Conservation (phyloP, 306 rosid genomes). For the Vigna trinervia region DNA sequence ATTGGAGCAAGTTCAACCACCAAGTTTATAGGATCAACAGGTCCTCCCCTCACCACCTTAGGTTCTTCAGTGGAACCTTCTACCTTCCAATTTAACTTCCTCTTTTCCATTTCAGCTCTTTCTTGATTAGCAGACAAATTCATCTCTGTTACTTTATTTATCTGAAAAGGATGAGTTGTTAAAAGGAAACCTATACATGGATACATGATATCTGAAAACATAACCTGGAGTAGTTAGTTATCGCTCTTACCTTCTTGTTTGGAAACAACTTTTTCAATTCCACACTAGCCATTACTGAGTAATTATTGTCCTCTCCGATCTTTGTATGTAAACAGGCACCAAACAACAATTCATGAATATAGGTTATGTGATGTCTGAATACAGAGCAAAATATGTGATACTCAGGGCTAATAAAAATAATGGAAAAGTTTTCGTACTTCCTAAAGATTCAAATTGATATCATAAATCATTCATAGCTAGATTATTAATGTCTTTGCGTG, state of each 20-base stretch:
- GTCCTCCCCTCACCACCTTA: conserved; percentile 74
- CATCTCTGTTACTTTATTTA: conserved; percentile 71
- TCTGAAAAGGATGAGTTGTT: conserved; percentile 54
- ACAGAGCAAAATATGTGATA: conserved; percentile 5
- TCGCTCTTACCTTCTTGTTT: conserved; percentile 64
- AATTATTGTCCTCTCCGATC: conserved; percentile 85
- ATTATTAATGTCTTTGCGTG: background rate
- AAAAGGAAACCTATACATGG: background rate
- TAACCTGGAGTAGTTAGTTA: conserved; percentile 6
- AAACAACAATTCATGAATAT: conserved; percentile 29
- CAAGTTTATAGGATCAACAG: conserved; percentile 67
- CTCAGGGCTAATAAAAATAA: background rate
- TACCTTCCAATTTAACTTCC: conserved; percentile 67
- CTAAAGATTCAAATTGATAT: background rate
- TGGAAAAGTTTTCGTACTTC: background rate
- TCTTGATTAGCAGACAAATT: conserved; percentile 88
- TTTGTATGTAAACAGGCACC: conserved; percentile 49
- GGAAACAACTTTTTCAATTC: conserved; percentile 79
- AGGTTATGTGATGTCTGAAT: conserved; percentile 19
- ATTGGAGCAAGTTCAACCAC: conserved; percentile 82
- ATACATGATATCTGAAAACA: conserved; percentile 4
- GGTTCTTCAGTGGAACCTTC: conserved; percentile 62
- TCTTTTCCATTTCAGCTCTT: conserved; percentile 82
- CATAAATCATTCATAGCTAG: conserved; percentile 19
- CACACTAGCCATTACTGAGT: conserved; percentile 67